phyloP scores from a whole-genome alignment of 805 yeast species.

The Saturnispora diversa region DNA sequence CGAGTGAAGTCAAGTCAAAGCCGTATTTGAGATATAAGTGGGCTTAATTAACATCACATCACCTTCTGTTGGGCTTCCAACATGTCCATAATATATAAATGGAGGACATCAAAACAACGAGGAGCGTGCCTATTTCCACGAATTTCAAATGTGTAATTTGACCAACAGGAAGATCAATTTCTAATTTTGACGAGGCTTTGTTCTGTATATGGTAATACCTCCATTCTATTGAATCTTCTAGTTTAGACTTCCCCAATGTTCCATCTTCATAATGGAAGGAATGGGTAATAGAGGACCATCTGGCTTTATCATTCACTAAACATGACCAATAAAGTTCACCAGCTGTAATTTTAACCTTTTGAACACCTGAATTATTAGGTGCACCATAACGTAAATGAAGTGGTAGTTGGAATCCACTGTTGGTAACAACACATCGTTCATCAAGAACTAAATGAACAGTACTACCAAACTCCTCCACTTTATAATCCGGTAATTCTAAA shows the following conservation, averaged over 20 bases:
- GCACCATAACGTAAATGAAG: slow-evolving; percentile 27
- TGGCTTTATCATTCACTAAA: slow-evolving; percentile 11
- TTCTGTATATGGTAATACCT: slow-evolving; percentile 6
- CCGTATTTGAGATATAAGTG: no score
- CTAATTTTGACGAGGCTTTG: not conserved
- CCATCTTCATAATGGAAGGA: slow-evolving; percentile 22
- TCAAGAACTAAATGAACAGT: slow-evolving; percentile 18
- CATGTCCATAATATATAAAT: not conserved
- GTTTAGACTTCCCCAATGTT: slow-evolving; percentile 14
- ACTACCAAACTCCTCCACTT: slow-evolving; percentile 22
- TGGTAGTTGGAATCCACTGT: slow-evolving; percentile 24
- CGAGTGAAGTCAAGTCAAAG: no score
- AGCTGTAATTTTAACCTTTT: slow-evolving; percentile 14
- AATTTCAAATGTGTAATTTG: slow-evolving; percentile 8
- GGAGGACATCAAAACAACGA: not conserved
- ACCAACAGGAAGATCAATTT: slow-evolving; percentile 16
- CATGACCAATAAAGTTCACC: slow-evolving; percentile 27
- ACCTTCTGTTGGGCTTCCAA: not conserved
- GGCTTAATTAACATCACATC: not conserved
- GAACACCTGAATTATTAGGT: slow-evolving; percentile 16
- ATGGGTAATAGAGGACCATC: slow-evolving; percentile 9
- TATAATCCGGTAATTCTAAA: slow-evolving; percentile 28
- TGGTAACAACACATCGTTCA: slow-evolving; percentile 10
- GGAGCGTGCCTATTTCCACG: slow-evolving; percentile 17
- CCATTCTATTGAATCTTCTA: not conserved